These are phyloP conservation scores for Dryas octopetala DNA, from an alignment of 306 rosid species.

Conservation along the genomic window DNA sequence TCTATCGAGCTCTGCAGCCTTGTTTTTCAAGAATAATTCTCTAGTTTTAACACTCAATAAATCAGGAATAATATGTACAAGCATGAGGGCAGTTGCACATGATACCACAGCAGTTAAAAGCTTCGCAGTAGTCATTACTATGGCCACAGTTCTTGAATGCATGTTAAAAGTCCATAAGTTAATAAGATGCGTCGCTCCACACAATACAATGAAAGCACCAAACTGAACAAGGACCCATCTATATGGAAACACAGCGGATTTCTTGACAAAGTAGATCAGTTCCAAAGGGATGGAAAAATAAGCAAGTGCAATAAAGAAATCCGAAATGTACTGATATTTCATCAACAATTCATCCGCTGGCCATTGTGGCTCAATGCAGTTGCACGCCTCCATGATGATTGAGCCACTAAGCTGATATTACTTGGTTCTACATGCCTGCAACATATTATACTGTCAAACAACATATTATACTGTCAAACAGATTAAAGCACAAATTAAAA, in stretches of 20 bases:
- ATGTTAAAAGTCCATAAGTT: slow-evolving; percentile 65
- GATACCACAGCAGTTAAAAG: slow-evolving; percentile 77
- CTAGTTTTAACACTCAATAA: slow-evolving; percentile 76
- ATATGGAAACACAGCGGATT: slow-evolving; percentile 78
- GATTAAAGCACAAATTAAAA: too few species aligned
- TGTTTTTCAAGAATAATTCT: slow-evolving; percentile 70
- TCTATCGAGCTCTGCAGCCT: slow-evolving; percentile 84
- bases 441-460: not conserved
- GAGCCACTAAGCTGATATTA: slow-evolving; percentile 33
- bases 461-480: too few species aligned
- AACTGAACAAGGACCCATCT: slow-evolving; percentile 91
- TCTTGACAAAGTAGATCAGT: slow-evolving; percentile 79
- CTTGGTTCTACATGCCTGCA: slow-evolving; percentile 40
- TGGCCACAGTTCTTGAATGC: slow-evolving; percentile 67
- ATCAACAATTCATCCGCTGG: slow-evolving; percentile 69
- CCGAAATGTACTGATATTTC: slow-evolving; percentile 78
- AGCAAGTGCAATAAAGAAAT: slow-evolving; percentile 75
- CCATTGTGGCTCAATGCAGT: slow-evolving; percentile 71
- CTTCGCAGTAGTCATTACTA: slow-evolving; percentile 70
- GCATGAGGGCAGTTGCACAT: slow-evolving; percentile 80
- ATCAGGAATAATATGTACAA: slow-evolving; percentile 83
- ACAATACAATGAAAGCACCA: slow-evolving; percentile 80
- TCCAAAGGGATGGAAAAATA: slow-evolving; percentile 82
- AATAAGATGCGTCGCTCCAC: slow-evolving; percentile 85
- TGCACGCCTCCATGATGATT: slow-evolving; percentile 59